A percentile compares a stretch with the other conserved stretches of the same genome.
phyloP scores from a whole-genome alignment of 305 asterid genomes.

The Plantago lanceolata region DNA sequence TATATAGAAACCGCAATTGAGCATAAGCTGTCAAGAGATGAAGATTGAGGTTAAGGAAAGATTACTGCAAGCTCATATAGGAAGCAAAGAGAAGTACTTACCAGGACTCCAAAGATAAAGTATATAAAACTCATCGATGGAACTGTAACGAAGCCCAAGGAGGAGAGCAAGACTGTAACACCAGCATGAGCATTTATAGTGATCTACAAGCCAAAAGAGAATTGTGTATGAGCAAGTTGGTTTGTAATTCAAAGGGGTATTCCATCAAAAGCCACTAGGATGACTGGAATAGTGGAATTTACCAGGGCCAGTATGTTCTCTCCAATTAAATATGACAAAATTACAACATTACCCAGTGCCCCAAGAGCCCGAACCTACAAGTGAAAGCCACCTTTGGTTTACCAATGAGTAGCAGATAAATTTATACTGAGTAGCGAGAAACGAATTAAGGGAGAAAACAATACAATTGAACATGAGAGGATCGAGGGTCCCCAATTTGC shows the following conservation, averaged over 20 bases:
- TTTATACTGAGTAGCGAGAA: constrained; percentile 17
- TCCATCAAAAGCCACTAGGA: neutral
- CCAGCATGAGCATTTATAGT: constrained; percentile 77
- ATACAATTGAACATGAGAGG: constrained; percentile 69
- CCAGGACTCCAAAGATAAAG: constrained; percentile 75
- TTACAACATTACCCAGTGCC: constrained; percentile 67
- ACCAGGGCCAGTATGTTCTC: constrained; percentile 91
- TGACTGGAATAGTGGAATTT: constrained; percentile 25
- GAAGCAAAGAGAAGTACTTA: constrained; percentile 25
- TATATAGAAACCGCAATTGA: constrained; percentile 63
- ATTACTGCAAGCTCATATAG: neutral
- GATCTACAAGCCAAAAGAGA: constrained; percentile 48
- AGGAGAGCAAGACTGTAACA: constrained; percentile 56
- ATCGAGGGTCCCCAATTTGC: constrained; percentile 76
- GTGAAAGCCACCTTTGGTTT: constrained; percentile 19
- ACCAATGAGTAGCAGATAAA: neutral
- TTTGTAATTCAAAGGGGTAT: neutral
- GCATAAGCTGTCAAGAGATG: constrained; percentile 59
- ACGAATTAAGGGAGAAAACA: constrained; percentile 25
- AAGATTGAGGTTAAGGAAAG: neutral
- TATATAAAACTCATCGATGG: constrained; percentile 78
- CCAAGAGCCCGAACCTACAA: constrained; percentile 91
- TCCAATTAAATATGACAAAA: constrained; percentile 79
- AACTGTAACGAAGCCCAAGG: constrained; percentile 56
- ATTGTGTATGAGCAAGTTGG: neutral